Percentiles rank a stretch among this genome's conserved stretches.
Evolutionary conservation across 1,284 basidiomycete species (phyloP).

Genomic region (Rhodotorula sp.): DNA sequence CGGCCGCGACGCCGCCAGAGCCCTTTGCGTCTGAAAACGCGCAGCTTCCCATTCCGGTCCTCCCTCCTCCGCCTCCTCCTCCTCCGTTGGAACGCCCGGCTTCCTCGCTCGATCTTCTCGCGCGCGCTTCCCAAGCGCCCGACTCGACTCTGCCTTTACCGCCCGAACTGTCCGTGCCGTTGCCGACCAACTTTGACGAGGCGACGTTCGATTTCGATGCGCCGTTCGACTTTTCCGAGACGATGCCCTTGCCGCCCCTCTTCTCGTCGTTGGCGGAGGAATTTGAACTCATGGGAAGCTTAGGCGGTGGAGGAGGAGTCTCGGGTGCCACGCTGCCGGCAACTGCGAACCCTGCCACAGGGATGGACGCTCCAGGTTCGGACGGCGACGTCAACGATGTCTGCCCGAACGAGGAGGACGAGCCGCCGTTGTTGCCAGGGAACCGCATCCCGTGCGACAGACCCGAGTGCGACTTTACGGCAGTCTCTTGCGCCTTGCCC

Average conservation of each 20-base stretch:
- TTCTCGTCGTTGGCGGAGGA: conserved; percentile 28
- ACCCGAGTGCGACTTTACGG: conserved; percentile 39
- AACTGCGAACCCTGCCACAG: neutral
- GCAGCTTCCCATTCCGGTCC: neutral
- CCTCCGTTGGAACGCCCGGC: neutral
- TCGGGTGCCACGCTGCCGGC: no score
- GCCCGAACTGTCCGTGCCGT: neutral
- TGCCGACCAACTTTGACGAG: neutral
- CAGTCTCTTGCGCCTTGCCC: conserved; percentile 28
- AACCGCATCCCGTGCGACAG: conserved; percentile 38
- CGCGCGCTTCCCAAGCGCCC: neutral
- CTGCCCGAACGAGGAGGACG: conserved; percentile 27
- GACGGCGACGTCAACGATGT: neutral
- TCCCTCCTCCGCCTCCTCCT: no score
- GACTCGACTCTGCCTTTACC: no score
- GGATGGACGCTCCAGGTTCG: neutral
- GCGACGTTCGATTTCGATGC: conserved; percentile 36
- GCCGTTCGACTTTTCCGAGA: conserved; percentile 35
- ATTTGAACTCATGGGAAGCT: neutral
- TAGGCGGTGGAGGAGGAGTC: no score
- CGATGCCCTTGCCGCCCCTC: conserved; percentile 30
- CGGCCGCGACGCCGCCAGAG: neutral
- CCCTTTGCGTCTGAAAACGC: neutral
- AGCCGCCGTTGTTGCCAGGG: conserved; percentile 11
- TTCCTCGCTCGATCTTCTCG: neutral